phyloP scores from a whole-genome alignment of 352 stramenopile species.

The Phytophthora ohioensis region DNA sequence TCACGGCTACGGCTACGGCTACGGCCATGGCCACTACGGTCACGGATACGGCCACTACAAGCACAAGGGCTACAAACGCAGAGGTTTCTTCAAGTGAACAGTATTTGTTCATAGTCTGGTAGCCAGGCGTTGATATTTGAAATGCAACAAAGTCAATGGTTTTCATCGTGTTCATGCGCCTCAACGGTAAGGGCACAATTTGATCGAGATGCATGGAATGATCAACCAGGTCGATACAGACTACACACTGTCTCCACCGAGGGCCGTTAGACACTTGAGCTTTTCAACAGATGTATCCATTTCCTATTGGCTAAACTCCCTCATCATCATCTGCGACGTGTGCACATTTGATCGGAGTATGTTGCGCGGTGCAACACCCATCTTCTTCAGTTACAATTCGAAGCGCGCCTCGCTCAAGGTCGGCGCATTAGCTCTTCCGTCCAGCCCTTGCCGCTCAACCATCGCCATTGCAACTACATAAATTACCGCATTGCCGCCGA shows the following conservation, averaged over 20 bases:
- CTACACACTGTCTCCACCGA: neutral
- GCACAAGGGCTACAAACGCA: constrained; percentile 46
- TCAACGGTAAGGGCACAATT: neutral
- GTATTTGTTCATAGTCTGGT: neutral
- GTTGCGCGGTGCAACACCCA: constrained; percentile 6
- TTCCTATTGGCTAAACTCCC: constrained; percentile 10
- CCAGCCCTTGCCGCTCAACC: neutral
- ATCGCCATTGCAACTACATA: too few relatives aligned
- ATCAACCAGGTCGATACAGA: neutral
- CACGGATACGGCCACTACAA: constrained; percentile 38
- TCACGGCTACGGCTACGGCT: constrained; percentile 15
- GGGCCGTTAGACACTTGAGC: constrained; percentile 19
- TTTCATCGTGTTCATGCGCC: constrained; percentile 9
- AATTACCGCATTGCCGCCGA: too few relatives aligned
- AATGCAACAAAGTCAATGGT: constrained; percentile 9
- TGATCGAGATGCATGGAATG: too few relatives aligned
- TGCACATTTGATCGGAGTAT: constrained; percentile 30
- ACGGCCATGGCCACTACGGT: constrained; percentile 30
- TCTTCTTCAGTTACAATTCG: neutral
- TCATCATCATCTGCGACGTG: constrained; percentile 29
- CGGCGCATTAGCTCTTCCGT: neutral
- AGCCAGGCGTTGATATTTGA: constrained; percentile 1
- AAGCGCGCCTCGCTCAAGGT: too few relatives aligned
- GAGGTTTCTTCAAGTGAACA: constrained; percentile 39
- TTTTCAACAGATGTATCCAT: constrained; percentile 14